Evolutionary conservation across 2,329 filamentous ascomycete species (phyloP).

Genomic region (Colletotrichum karsti): DNA sequence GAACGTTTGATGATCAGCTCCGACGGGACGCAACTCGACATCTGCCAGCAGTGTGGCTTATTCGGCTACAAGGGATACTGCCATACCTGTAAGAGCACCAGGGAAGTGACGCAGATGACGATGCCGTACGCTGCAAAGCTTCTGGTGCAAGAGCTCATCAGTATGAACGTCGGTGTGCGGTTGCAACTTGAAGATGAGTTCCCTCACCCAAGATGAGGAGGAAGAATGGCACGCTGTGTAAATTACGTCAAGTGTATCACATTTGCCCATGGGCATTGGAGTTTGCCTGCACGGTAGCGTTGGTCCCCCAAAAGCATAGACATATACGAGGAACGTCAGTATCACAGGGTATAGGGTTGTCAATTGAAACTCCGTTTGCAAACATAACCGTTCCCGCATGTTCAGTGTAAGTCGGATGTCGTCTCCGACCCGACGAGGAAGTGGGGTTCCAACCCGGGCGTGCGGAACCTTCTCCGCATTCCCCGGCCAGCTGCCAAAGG

Average conservation of each 20-base stretch:
- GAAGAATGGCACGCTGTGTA: background rate
- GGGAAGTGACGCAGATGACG: conserved; percentile 88
- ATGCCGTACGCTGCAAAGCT: conserved; percentile 98
- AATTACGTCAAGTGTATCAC: conserved; percentile 18
- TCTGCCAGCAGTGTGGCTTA: conserved; percentile 92
- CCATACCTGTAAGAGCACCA: conserved; percentile 87
- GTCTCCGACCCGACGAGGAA: background rate
- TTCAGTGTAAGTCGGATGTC: background rate
- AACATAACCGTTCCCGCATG: background rate
- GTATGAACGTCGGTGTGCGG: conserved; percentile 97
- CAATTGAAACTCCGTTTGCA: background rate
- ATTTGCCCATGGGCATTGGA: conserved; percentile 1
- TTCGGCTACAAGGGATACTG: conserved; percentile 98
- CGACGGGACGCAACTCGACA: conserved; percentile 89
- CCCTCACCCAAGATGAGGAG: conserved; percentile 63
- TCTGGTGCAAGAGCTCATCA: conserved; percentile 93
- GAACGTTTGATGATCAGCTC: conserved; percentile 95
- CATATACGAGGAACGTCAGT: conserved; percentile 5
- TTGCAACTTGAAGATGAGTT: conserved; percentile 95
- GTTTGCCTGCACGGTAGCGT: conserved; percentile 15
- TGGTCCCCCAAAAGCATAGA: conserved; percentile 11
- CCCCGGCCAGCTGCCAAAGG: background rate
- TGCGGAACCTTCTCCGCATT: conserved; percentile 20
- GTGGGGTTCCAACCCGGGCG: background rate
- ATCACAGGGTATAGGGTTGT: background rate